A percentile compares a stretch with the other conserved stretches of the same genome.
These are phyloP conservation scores for Waltergamsia citrina DNA, from an alignment of 2,329 filamentous ascomycete genomes.

Conservation along the genomic window DNA sequence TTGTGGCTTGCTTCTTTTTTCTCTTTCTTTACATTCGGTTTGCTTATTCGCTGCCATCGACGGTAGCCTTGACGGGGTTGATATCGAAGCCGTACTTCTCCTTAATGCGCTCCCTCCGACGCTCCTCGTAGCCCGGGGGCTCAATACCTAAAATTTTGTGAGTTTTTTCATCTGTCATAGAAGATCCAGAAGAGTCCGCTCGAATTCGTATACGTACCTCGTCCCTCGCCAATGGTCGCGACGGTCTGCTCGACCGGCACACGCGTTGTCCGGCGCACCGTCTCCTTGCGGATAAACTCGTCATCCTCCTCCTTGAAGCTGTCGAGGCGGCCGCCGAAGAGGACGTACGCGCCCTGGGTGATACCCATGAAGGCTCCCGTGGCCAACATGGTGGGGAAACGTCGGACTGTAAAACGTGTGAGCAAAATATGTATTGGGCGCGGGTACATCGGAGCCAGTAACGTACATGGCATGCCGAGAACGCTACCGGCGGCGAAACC, in stretches of 20 bases:
- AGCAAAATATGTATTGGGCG: not conserved
- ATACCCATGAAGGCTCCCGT: constrained; percentile 49
- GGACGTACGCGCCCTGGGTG: constrained; percentile 55
- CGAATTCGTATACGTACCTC: constrained; percentile 47
- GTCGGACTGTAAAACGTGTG: constrained; percentile 21
- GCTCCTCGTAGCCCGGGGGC: constrained; percentile 74
- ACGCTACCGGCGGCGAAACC: constrained; percentile 69
- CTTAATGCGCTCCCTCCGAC: constrained; percentile 71
- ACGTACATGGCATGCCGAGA: constrained; percentile 63
- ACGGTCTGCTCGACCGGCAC: constrained; percentile 72
- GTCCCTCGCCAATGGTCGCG: constrained; percentile 73
- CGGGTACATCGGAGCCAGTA: constrained; percentile 1
- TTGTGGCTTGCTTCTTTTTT: constrained; percentile 2
- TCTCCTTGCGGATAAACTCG: constrained; percentile 70
- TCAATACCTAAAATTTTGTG: constrained; percentile 55
- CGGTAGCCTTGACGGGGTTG: constrained; percentile 48
- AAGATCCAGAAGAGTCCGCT: not conserved
- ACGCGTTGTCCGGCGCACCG: constrained; percentile 63
- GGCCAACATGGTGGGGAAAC: constrained; percentile 62
- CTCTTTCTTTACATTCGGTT: not conserved
- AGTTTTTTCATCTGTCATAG: not conserved
- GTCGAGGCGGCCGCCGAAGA: constrained; percentile 52
- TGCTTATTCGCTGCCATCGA: constrained; percentile 30
- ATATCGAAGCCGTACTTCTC: constrained; percentile 85
- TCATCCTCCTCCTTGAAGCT: constrained; percentile 46